phyloP scores from a whole-genome alignment of 148 eudicot species.

The Silene uniflora region DNA sequence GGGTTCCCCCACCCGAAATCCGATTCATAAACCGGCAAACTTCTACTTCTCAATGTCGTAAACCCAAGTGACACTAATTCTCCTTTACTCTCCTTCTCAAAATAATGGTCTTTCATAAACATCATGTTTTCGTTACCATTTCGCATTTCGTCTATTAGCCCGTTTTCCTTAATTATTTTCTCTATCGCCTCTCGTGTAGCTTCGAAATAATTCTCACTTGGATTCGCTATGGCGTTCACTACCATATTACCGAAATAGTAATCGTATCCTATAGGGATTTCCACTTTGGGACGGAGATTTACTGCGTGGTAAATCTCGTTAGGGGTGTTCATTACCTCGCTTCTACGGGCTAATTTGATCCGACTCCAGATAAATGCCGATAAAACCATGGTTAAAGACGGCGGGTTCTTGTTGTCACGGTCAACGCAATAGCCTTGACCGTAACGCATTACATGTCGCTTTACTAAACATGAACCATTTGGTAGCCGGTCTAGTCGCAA shows the following conservation, averaged over 20 bases:
- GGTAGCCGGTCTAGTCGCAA: not conserved
- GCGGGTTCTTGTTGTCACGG: no score
- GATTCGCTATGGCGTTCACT: no score
- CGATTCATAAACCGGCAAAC: slow-evolving; percentile 22
- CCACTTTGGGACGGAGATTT: slow-evolving; percentile 10
- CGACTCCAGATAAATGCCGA: slow-evolving; percentile 39
- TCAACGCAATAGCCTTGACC: not conserved
- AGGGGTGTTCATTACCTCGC: not conserved
- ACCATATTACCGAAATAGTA: no score
- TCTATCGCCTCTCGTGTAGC: no score
- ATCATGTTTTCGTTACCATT: slow-evolving; percentile 4
- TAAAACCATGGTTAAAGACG: slow-evolving; percentile 19
- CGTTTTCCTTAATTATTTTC: no score
- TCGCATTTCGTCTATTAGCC: no score
- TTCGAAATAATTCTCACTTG: no score
- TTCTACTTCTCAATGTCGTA: slow-evolving; percentile 16
- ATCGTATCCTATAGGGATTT: no score
- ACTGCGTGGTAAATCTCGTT: slow-evolving; percentile 19
- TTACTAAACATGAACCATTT: slow-evolving; percentile 10
- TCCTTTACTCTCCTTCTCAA: slow-evolving; percentile 10
- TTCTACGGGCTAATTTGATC: slow-evolving; percentile 8
- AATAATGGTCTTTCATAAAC: not conserved
- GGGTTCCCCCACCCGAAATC: slow-evolving; percentile 36
- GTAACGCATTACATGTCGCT: not conserved
- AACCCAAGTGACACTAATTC: slow-evolving; percentile 18